Conservation (phyloP, 2,329 filamentous ascomycete species). For the Botryotinia calthae region DNA sequence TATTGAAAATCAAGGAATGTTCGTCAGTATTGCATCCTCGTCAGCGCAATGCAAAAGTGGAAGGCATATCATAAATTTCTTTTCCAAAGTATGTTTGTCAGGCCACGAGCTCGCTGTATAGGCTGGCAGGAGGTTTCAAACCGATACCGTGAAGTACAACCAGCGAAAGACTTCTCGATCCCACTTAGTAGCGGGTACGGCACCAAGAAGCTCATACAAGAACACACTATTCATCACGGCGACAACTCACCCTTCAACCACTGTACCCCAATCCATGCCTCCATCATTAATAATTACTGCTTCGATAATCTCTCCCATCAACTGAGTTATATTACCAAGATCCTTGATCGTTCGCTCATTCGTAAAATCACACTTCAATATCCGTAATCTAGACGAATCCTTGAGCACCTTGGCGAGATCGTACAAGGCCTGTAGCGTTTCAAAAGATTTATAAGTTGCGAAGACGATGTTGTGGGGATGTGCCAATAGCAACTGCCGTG, state of each 20-base stretch:
- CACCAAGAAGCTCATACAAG: neutral
- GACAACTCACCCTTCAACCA: slow-evolving; percentile 8
- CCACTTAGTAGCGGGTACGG: neutral
- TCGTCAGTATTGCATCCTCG: neutral
- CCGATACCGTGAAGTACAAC: neutral
- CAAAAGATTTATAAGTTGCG: slow-evolving; percentile 44
- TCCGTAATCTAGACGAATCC: slow-evolving; percentile 19
- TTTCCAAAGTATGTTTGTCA: neutral
- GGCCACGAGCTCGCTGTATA: neutral
- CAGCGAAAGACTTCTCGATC: neutral
- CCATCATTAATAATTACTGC: slow-evolving; percentile 6
- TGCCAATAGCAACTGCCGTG: slow-evolving; percentile 40
- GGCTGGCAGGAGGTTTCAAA: neutral
- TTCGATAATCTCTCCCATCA: neutral
- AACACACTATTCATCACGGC: neutral
- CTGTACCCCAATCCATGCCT: slow-evolving; percentile 1
- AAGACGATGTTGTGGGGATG: slow-evolving; percentile 44
- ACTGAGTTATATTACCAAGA: slow-evolving; percentile 49
- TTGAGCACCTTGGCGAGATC: neutral
- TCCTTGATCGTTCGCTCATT: slow-evolving; percentile 49
- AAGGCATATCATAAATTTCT: too few relatives aligned
- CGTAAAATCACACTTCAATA: slow-evolving; percentile 50
- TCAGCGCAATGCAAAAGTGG: neutral
- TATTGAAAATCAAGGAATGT: slow-evolving; percentile 29
- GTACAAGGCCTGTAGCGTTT: neutral